Conservation (phyloP, 768 basidiomycete species). For the Tricholoma flavovirens region DNA sequence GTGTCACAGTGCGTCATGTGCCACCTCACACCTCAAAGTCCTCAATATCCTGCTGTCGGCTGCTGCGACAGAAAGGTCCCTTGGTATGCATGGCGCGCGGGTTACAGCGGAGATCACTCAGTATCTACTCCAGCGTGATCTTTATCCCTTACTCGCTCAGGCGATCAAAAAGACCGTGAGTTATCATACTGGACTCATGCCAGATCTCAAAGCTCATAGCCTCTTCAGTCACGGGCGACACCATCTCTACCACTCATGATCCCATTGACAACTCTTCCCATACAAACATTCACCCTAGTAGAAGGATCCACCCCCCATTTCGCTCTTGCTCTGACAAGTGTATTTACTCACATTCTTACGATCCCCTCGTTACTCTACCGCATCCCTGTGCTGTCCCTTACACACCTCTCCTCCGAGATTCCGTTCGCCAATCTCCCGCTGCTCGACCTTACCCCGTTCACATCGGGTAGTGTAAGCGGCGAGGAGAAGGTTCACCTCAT, state of each 20-base stretch:
- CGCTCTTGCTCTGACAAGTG: slow-evolving; percentile 76
- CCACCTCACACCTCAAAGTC: slow-evolving; percentile 43
- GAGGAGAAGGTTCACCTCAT: slow-evolving; percentile 53
- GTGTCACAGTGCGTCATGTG: slow-evolving; percentile 39
- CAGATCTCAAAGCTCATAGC: no score
- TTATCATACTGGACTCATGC: no score
- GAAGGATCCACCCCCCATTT: no score
- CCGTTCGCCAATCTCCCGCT: slow-evolving; percentile 40
- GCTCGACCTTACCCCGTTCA: slow-evolving; percentile 18
- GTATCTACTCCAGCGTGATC: slow-evolving; percentile 43
- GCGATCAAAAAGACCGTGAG: no score
- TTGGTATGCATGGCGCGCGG: slow-evolving; percentile 27
- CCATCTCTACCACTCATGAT: no score
- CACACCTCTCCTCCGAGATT: slow-evolving; percentile 56
- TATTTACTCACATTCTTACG: no score
- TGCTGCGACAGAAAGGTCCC: slow-evolving; percentile 13
- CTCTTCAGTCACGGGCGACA: no score
- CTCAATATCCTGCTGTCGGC: slow-evolving; percentile 43
- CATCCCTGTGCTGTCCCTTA: slow-evolving; percentile 55
- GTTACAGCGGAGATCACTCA: slow-evolving; percentile 30
- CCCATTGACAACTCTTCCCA: no score
- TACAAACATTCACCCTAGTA: no score
- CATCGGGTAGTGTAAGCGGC: slow-evolving; percentile 22
- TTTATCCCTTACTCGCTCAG: slow-evolving; percentile 37
- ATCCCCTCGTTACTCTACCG: no score